phyloP scores from a whole-genome alignment of 768 basidiomycete genomes.

The Lactarius hengduanensis region DNA sequence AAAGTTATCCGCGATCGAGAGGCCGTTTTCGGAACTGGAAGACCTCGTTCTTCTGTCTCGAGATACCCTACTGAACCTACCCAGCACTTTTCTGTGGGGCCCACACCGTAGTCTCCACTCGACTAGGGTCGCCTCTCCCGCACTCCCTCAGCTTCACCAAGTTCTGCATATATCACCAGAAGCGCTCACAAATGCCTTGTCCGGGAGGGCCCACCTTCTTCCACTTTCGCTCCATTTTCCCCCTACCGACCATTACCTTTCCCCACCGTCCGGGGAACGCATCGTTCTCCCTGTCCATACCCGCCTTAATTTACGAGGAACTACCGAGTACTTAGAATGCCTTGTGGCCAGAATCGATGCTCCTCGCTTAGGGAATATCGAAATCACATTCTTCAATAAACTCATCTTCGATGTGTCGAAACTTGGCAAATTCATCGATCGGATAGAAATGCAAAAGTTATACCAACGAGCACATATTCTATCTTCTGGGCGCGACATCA shows the following conservation, averaged over 20 bases:
- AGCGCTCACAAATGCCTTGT: neutral
- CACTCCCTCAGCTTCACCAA: neutral
- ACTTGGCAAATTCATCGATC: neutral
- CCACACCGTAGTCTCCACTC: neutral
- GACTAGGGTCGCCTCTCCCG: neutral
- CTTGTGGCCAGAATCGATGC: neutral
- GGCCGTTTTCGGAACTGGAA: neutral
- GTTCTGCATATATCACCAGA: neutral
- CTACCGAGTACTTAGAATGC: neutral
- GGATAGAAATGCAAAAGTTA: neutral
- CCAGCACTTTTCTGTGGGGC: neutral
- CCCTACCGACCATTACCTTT: neutral
- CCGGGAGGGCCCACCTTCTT: neutral
- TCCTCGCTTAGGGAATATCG: neutral
- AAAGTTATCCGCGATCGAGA: neutral
- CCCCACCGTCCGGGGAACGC: neutral
- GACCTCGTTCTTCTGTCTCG: neutral
- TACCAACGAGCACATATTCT: neutral
- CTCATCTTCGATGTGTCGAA: neutral
- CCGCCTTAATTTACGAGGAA: neutral
- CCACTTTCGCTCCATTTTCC: neutral
- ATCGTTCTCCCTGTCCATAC: neutral
- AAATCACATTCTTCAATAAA: neutral
- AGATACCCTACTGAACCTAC: neutral
- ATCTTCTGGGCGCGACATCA: neutral